Evolutionary conservation across 768 basidiomycete species (phyloP).

Genomic region (Albatrellus ellisii): DNA sequence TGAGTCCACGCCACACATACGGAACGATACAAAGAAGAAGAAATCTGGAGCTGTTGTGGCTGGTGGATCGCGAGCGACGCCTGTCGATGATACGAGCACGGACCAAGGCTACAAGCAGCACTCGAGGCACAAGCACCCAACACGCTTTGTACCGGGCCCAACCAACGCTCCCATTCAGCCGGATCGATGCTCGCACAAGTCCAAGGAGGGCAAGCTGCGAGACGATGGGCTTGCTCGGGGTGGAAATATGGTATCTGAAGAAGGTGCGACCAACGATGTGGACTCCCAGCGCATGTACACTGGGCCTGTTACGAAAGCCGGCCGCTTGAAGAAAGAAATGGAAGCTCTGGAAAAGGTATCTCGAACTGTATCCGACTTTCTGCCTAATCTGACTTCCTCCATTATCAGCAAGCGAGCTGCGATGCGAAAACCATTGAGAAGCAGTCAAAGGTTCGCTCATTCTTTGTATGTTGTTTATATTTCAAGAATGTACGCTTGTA

Average conservation of each 20-base stretch:
- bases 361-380: conserved; percentile 1
- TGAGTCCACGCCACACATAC: conserved; percentile 3
- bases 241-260: neutral
- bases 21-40: conserved; percentile 11
- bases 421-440: conserved; percentile 38
- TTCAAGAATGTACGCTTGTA: neutral
- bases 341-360: conserved; percentile 37
- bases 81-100: neutral
- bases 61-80: neutral
- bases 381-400: conserved; percentile 5
- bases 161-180: neutral
- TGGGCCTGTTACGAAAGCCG: conserved; percentile 27
- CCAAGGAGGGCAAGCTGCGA: neutral
- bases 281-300: conserved; percentile 12
- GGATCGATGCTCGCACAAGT: neutral
- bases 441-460: conserved; percentile 36
- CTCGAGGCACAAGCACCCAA: neutral
- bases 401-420: conserved; percentile 25
- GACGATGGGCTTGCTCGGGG: neutral
- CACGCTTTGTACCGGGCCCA: neutral
- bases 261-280: conserved; percentile 9
- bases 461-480: too few species aligned
- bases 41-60: neutral
- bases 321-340: conserved; percentile 40
- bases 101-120: neutral